Evolutionary conservation across 2,329 filamentous ascomycete genomes (phyloP).

Genomic region (Plectosphaerella cucumerina): DNA sequence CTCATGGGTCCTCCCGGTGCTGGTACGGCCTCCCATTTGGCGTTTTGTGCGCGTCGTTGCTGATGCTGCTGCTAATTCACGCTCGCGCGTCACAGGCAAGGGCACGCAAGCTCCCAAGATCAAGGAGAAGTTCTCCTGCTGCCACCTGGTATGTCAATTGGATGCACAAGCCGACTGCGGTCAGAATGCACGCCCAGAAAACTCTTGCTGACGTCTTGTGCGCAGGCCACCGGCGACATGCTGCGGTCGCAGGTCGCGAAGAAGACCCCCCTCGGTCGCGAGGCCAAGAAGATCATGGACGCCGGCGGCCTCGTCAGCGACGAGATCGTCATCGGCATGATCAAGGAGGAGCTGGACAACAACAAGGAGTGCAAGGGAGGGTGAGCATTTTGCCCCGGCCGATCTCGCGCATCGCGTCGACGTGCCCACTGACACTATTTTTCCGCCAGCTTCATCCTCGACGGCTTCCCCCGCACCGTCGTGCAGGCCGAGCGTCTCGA

Average conservation of each 20-base stretch:
- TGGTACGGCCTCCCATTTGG: constrained; percentile 56
- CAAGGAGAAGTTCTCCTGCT: constrained; percentile 96
- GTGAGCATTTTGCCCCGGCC: constrained; percentile 46
- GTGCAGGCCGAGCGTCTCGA: constrained; percentile 93
- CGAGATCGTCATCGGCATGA: constrained; percentile 99
- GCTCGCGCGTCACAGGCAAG: constrained; percentile 65
- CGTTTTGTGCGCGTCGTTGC: constrained; percentile 1
- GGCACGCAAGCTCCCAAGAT: constrained; percentile 97
- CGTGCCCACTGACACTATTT: not conserved
- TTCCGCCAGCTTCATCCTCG: constrained; percentile 81
- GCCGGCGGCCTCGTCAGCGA: constrained; percentile 95
- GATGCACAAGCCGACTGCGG: not conserved
- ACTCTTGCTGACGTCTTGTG: constrained; percentile 3
- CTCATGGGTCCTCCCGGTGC: constrained; percentile 96
- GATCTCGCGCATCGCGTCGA: not conserved
- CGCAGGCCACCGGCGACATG: constrained; percentile 96
- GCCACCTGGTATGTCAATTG: constrained; percentile 74
- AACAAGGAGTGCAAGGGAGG: constrained; percentile 96
- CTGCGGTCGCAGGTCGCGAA: constrained; percentile 96
- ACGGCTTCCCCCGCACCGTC: constrained; percentile 96
- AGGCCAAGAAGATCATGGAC: constrained; percentile 99
- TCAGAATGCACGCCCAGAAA: too few species aligned
- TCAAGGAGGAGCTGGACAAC: constrained; percentile 91
- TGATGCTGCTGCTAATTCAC: constrained; percentile 1
- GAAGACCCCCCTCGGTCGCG: constrained; percentile 89